Evolutionary conservation across 2,329 filamentous ascomycete genomes (phyloP).

Genomic region (Fusarium sublunatum): DNA sequence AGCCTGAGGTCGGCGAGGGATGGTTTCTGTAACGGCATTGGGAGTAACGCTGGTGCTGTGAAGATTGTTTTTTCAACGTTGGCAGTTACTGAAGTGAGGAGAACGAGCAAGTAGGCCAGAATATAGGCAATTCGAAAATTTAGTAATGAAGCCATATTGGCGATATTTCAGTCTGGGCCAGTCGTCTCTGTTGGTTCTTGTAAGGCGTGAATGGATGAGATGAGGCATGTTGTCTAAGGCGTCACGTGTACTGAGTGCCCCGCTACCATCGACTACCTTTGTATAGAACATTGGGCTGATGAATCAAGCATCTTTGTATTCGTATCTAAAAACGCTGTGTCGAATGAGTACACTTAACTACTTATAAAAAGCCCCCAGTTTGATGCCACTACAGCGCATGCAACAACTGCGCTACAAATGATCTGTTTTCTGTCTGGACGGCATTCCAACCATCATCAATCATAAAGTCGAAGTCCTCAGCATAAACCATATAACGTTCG

Average conservation of each 20-base stretch:
- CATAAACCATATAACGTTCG: not conserved
- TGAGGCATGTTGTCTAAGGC: slow-evolving; percentile 6
- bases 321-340: not conserved
- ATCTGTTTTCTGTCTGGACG: not conserved
- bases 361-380: too few relatives aligned
- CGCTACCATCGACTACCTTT: slow-evolving; percentile 2
- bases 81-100: slow-evolving; percentile 55
- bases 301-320: not conserved
- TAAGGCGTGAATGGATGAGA: slow-evolving; percentile 1
- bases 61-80: slow-evolving; percentile 96
- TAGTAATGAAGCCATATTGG: slow-evolving; percentile 18
- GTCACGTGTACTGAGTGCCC: slow-evolving; percentile 26
- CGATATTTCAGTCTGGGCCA: not conserved
- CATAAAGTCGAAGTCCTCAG: slow-evolving; percentile 1
- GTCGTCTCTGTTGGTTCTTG: not conserved
- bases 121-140: slow-evolving; percentile 1
- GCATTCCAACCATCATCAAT: not conserved
- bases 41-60: slow-evolving; percentile 71
- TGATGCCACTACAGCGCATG: not conserved
- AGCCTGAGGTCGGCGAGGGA: slow-evolving; percentile 68
- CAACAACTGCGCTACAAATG: not conserved
- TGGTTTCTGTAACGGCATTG: slow-evolving; percentile 59
- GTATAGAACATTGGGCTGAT: not conserved
- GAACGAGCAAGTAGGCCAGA: slow-evolving; percentile 28
- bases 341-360: not conserved